Conservation (phyloP, 768 basidiomycete genomes). For the Mycena chlorophos region DNA sequence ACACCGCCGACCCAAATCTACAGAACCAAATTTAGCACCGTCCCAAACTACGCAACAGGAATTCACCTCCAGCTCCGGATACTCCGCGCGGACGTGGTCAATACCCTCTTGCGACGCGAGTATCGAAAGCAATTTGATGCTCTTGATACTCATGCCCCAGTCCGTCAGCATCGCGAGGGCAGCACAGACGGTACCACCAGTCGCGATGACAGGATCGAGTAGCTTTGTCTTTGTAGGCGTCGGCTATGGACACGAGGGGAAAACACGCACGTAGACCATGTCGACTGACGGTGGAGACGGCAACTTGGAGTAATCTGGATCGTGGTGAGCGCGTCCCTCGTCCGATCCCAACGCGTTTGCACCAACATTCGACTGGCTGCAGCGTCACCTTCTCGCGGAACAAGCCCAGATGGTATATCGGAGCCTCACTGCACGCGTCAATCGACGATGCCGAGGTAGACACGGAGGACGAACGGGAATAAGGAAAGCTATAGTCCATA, state of each 20-base stretch:
- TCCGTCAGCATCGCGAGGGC: conserved; percentile 84
- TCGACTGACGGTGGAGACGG: conserved; percentile 77
- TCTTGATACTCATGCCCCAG: conserved; percentile 74
- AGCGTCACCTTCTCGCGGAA: conserved; percentile 85
- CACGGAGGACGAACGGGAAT: conserved; percentile 65
- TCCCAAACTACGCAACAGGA: conserved; percentile 20
- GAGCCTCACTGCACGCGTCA: conserved; percentile 53
- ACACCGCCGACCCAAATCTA: conserved; percentile 89
- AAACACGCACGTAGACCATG: conserved; percentile 54
- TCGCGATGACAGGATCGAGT: conserved; percentile 91
- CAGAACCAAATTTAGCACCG: conserved; percentile 1
- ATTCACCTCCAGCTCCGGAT: conserved; percentile 83
- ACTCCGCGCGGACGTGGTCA: conserved; percentile 57
- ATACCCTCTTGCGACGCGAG: conserved; percentile 80
- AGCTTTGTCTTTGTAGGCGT: conserved; percentile 40
- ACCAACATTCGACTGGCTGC: conserved; percentile 87
- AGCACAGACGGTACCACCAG: conserved; percentile 88
- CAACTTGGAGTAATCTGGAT: conserved; percentile 85
- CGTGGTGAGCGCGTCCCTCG: neutral
- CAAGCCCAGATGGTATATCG: conserved; percentile 88
- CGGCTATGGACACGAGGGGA: too few species aligned
- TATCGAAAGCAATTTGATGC: conserved; percentile 81
- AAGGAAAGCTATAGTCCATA: conserved; percentile 52
- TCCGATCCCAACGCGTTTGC: neutral
- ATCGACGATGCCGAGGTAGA: neutral